Percentiles rank a stretch among this genome's conserved stretches.
Evolutionary conservation across 768 basidiomycete species (phyloP).

Genomic region (Xerocomellus chrysenteron): DNA sequence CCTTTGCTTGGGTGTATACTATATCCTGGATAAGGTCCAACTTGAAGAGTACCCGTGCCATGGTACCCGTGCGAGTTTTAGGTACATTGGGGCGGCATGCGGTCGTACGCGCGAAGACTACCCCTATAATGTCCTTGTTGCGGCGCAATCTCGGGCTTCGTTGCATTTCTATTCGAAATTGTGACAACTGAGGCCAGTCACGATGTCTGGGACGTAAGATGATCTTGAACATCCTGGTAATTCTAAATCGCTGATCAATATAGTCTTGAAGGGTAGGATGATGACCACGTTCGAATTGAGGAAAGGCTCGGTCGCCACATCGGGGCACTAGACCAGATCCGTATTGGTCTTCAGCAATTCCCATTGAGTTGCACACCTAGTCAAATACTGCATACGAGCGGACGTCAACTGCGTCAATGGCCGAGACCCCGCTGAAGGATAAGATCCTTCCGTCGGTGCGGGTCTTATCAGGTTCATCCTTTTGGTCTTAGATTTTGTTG

Average conservation of each 20-base stretch:
- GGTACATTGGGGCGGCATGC: neutral
- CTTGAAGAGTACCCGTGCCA: neutral
- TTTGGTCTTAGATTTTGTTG: neutral
- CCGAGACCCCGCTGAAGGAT: slow-evolving; percentile 1
- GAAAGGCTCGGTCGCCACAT: neutral
- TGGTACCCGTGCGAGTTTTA: neutral
- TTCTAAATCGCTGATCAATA: neutral
- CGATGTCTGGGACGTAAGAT: neutral
- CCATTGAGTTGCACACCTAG: neutral
- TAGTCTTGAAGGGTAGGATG: neutral
- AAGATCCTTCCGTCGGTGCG: slow-evolving; percentile 17
- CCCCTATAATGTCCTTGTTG: neutral
- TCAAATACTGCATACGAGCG: neutral
- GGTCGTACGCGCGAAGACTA: neutral
- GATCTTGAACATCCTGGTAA: neutral
- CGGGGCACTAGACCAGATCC: neutral
- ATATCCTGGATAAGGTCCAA: neutral
- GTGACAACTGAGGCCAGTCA: neutral
- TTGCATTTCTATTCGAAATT: neutral
- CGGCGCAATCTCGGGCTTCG: neutral
- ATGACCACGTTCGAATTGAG: neutral
- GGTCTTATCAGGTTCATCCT: neutral
- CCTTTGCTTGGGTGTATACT: neutral
- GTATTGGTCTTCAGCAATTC: neutral
- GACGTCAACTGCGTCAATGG: neutral